A percentile compares a stretch with the other conserved stretches of the same genome.
phyloP scores from a whole-genome alignment of 495 filamentous ascomycete species.

The Penicillium canariense region DNA sequence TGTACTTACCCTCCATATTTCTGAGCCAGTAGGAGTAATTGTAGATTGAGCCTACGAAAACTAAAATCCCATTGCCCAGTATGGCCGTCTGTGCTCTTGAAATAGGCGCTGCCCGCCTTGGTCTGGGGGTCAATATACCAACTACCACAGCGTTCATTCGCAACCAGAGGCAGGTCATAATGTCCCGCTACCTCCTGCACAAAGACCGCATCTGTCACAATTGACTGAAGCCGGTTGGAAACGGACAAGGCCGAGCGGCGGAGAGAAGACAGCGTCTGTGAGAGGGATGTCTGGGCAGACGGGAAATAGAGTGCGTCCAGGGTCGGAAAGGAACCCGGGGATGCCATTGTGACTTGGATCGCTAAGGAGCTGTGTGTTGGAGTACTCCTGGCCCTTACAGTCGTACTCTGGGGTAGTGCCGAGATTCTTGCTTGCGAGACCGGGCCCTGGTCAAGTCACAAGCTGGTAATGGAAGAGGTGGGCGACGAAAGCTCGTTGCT shows the following conservation, averaged over 20 bases:
- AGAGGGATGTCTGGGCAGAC: slow-evolving; percentile 39
- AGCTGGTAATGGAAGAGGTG: too few species aligned
- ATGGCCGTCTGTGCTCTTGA: slow-evolving; percentile 98
- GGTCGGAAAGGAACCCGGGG: slow-evolving; percentile 33
- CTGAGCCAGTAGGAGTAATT: slow-evolving; percentile 64
- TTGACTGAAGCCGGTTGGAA: slow-evolving; percentile 73
- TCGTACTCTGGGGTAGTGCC: slow-evolving; percentile 14
- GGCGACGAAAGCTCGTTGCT: background rate
- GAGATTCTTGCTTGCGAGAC: background rate
- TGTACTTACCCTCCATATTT: slow-evolving; percentile 63
- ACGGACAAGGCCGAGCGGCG: slow-evolving; percentile 75
- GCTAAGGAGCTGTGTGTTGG: background rate
- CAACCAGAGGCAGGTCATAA: slow-evolving; percentile 72
- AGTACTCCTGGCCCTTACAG: background rate
- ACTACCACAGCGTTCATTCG: slow-evolving; percentile 91
- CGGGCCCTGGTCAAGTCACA: too few species aligned
- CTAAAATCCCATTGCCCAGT: slow-evolving; percentile 86
- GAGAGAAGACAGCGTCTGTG: slow-evolving; percentile 52
- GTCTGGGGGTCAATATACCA: slow-evolving; percentile 79
- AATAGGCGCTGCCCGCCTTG: slow-evolving; percentile 78
- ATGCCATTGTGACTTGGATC: slow-evolving; percentile 5
- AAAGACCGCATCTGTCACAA: slow-evolving; percentile 66
- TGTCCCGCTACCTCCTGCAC: slow-evolving; percentile 53
- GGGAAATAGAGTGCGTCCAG: slow-evolving; percentile 45
- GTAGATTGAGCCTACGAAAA: slow-evolving; percentile 76